Evolutionary conservation across 192 early-diverging fungal genomes (phyloP).

Genomic region (Geranomyces michiganensis): DNA sequence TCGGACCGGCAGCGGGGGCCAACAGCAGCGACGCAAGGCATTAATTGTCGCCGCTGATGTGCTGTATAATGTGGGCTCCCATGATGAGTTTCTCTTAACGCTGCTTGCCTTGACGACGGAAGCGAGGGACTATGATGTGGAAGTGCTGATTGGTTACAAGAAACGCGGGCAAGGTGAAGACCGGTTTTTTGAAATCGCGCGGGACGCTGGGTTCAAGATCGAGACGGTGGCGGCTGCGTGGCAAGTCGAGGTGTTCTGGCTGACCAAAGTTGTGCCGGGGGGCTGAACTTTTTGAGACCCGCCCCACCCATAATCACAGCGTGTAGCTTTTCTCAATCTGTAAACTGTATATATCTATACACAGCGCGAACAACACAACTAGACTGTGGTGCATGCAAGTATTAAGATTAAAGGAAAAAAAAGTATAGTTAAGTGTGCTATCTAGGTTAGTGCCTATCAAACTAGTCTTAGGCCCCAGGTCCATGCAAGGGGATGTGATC

Average conservation of each 20-base stretch:
- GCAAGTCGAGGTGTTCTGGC: slow-evolving; percentile 13
- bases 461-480: background rate
- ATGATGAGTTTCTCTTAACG: slow-evolving; percentile 19
- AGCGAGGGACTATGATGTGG: background rate
- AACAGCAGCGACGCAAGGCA: background rate
- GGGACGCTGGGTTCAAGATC: background rate
- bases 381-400: too few species aligned
- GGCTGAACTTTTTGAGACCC: too few species aligned
- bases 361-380: too few species aligned
- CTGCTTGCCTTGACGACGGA: background rate
- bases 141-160: slow-evolving; percentile 22
- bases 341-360: too few species aligned
- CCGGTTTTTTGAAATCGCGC: background rate
- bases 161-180: slow-evolving; percentile 17
- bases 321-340: too few species aligned
- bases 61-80: slow-evolving; percentile 25
- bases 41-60: slow-evolving; percentile 23
- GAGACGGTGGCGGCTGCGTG: background rate
- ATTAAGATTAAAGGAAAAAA: too few species aligned
- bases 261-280: too few species aligned
- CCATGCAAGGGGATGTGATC: slow-evolving; percentile 29
- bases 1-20: background rate
- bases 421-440: too few species aligned
- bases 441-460: too few species aligned
- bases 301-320: too few species aligned